These are phyloP conservation scores for Pleurozium schreberi DNA, from an alignment of 225 moss, liverwort and hornwort genomes.

Conservation along the genomic window DNA sequence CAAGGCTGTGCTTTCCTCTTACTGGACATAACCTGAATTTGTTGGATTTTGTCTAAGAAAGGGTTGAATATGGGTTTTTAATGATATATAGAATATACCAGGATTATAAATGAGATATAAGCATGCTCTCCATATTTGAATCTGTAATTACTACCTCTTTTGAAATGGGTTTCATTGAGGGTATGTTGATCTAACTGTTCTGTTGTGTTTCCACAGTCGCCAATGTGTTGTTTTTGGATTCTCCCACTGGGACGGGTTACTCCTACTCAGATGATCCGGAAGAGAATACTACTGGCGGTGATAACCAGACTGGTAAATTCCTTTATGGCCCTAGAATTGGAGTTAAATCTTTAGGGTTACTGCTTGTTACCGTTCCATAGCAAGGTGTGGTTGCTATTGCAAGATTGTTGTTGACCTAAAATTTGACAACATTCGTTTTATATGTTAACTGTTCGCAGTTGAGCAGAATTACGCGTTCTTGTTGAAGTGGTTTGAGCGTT, in stretches of 20 bases:
- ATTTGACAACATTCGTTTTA: background rate
- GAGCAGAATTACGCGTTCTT: constrained; percentile 28
- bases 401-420: background rate
- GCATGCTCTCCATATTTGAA: no score
- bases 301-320: constrained; percentile 15
- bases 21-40: background rate
- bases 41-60: background rate
- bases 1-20: background rate
- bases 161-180: background rate
- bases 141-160: background rate
- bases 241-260: constrained; percentile 49
- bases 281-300: constrained; percentile 11
- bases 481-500: constrained; percentile 26
- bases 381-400: background rate
- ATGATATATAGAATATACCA: background rate
- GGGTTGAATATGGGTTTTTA: background rate
- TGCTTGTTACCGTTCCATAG: background rate
- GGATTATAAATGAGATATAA: background rate
- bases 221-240: constrained; percentile 48
- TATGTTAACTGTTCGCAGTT: background rate
- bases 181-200: background rate
- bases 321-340: background rate
- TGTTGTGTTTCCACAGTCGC: constrained; percentile 12
- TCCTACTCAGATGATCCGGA: constrained; percentile 35
- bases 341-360: background rate